Evolutionary conservation across 208 protist genomes (phyloP).

Genomic region (Trypanosoma avium): DNA sequence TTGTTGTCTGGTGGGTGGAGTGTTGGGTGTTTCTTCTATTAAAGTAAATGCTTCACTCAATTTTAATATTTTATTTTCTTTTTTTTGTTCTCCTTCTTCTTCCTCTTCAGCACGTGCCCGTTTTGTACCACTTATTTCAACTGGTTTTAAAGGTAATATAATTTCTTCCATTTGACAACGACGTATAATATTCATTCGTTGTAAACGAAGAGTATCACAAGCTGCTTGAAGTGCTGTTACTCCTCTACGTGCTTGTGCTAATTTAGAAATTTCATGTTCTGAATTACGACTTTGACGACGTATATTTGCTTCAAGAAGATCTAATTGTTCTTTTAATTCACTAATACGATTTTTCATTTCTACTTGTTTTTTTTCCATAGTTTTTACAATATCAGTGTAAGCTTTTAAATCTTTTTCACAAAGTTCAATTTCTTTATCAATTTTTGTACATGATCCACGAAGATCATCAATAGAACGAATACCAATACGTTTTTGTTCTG

Average conservation of each 20-base stretch:
- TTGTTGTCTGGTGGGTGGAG: background rate
- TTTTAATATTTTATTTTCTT: slow-evolving; percentile 18
- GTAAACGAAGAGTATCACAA: slow-evolving; percentile 76
- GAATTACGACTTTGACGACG: slow-evolving; percentile 42
- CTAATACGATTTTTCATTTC: slow-evolving; percentile 35
- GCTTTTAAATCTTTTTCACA: slow-evolving; percentile 55
- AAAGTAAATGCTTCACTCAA: slow-evolving; percentile 70
- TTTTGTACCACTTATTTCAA: slow-evolving; percentile 41
- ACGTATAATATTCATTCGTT: slow-evolving; percentile 74
- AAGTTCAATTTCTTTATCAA: slow-evolving; percentile 57
- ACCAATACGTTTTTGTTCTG: slow-evolving; percentile 61
- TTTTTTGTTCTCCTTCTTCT: no score
- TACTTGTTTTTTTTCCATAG: slow-evolving; percentile 47
- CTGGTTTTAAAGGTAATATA: slow-evolving; percentile 53
- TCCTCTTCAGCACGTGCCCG: slow-evolving; percentile 29
- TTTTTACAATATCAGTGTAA: slow-evolving; percentile 54
- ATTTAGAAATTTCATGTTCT: slow-evolving; percentile 51
- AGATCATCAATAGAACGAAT: slow-evolving; percentile 36
- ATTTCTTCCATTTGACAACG: slow-evolving; percentile 90
- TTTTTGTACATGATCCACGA: slow-evolving; percentile 31
- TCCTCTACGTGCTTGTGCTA: slow-evolving; percentile 67
- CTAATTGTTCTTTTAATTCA: slow-evolving; percentile 45
- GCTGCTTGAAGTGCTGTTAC: slow-evolving; percentile 69
- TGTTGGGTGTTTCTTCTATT: slow-evolving; percentile 18
- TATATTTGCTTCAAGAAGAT: slow-evolving; percentile 64